Evolutionary conservation across 2,329 filamentous ascomycete genomes (phyloP).

Genomic region (Claviceps africana): DNA sequence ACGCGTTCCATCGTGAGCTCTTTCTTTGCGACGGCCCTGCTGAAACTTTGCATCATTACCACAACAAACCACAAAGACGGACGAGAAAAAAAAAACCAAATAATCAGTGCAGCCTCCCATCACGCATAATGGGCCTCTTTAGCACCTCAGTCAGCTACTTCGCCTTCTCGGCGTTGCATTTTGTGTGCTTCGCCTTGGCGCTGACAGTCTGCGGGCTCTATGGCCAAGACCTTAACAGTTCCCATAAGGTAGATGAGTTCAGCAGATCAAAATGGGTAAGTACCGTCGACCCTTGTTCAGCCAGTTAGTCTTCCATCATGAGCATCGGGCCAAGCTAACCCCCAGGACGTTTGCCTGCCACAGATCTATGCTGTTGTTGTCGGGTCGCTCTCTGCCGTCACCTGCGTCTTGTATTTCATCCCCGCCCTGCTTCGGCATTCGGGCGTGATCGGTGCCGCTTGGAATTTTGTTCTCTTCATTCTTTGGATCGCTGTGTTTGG

Average conservation of each 20-base stretch:
- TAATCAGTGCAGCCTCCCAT: not conserved
- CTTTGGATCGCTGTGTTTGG: constrained; percentile 76
- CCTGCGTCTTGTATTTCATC: constrained; percentile 50
- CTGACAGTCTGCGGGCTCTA: constrained; percentile 70
- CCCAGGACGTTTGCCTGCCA: not conserved
- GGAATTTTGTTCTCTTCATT: constrained; percentile 60
- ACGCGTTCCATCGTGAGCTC: not conserved
- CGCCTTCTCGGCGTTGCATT: constrained; percentile 49
- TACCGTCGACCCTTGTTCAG: not conserved
- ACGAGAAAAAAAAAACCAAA: not conserved
- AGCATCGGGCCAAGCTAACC: not conserved
- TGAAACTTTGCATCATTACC: not conserved
- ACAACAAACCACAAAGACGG: not conserved
- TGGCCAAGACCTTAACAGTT: constrained; percentile 48
- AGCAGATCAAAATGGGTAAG: constrained; percentile 57
- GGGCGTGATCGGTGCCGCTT: constrained; percentile 39
- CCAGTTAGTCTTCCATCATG: not conserved
- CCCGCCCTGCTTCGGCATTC: constrained; percentile 43
- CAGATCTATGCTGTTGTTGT: constrained; percentile 61
- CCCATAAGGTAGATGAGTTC: constrained; percentile 33
- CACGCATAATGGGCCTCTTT: constrained; percentile 29
- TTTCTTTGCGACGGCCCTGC: not conserved
- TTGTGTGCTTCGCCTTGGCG: constrained; percentile 63
- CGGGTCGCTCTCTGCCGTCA: constrained; percentile 50
- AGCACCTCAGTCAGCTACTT: constrained; percentile 34